Evolutionary conservation across 2,329 filamentous ascomycete species (phyloP), one percentile per base, ranked within the genome.

Genomic region (Talaromyces islandicus): DNA sequence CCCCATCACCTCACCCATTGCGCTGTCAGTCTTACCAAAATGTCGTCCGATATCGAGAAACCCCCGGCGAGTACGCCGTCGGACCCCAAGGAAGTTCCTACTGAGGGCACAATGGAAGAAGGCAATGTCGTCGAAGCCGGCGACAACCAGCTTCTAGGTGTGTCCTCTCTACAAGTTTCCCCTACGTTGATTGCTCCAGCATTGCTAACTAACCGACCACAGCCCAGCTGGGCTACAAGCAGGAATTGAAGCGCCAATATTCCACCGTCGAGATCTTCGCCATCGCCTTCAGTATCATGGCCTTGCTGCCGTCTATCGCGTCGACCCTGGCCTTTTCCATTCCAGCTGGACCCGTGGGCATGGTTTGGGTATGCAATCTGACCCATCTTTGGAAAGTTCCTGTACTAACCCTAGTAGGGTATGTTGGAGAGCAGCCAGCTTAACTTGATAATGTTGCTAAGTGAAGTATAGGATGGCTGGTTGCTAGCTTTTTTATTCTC

Each of bases 231-330:
- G 74, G 79, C 0, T 83, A 83, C 71, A 83, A 86, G 68, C 84
- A 87, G 71, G 85, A 88, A 67, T 75, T 87, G 35, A 79, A 81
- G 52, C 78, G 85, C 19, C 85, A 85, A 64, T 87, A 87, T 67
- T 82, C 81, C 3, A 84, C 83, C 62, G 73, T 85, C n/a, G 83
- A 87, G 67, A 79, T 87, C 19, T 86, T 87, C 65, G 84, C 82
- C 29, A 81, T 84, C 61, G 81, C 81, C 2, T 84, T 84, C 61
- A 80, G 78, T 66, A 83, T 87, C 64, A 86, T 87, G 83, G 83
- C 84, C 1, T 69, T 87, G 7, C 71, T 86, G 1, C 83, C 84
- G 0, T 86, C 83, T 4, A 86, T 86, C 62, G 83, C 84, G 6
- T 82, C 81, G 30, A 86, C 84, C 0, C 71, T 86, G 12, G 68